Base-by-base conservation (phyloP, 306 rosid genomes). In the Argentina anserina region DNA sequence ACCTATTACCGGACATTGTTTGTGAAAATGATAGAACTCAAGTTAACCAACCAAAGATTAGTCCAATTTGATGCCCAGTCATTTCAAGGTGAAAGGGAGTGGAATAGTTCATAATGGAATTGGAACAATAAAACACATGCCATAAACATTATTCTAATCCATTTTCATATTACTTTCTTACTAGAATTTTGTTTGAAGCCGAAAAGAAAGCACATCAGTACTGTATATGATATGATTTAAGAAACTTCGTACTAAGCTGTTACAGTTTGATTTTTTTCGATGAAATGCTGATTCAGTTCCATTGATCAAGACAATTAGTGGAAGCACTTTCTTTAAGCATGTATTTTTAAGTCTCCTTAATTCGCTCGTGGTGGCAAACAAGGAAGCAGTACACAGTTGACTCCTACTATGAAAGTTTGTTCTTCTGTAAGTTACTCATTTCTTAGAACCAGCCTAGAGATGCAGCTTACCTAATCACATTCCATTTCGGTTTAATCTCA, bases 91-190 rank as follows among this genome's bases (percentile, higher is more conserved):
- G 56, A 40, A 40, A 33, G 13, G 25, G 1, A 9, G 43, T 62
- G 65, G 67, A 29, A 72, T 6, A 70, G 18, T 59, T 70, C 42
- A 9, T 25, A 15, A 52, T 71, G 75, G 28, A 36, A 23, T 23
- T 36, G 4, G 9, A 58, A 28, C 50, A 55, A 17, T 70, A 70
- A 14, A 37, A 37, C 67, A 55, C 53, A 26, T 10, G 75, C 40
- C 40, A 26, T 37, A 21, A 71, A 39, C 46, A 21, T 39, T 36
- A 21, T 39, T 36, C 4, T 36, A 21, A 69, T n/a, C 43, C 6
- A 50, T 33, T 56, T 9, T 26, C 63, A 33, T 7, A 23, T 52
- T 36, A 29, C 26, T 14, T 9, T 15, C 40, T 62, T 37, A 15
- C 26, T 55, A 25, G 25, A 70, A 2, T 58, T 15, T 53, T 23